Evolutionary conservation across 163 green algal species (phyloP).

Genomic region (Scenedesmus sp.): DNA sequence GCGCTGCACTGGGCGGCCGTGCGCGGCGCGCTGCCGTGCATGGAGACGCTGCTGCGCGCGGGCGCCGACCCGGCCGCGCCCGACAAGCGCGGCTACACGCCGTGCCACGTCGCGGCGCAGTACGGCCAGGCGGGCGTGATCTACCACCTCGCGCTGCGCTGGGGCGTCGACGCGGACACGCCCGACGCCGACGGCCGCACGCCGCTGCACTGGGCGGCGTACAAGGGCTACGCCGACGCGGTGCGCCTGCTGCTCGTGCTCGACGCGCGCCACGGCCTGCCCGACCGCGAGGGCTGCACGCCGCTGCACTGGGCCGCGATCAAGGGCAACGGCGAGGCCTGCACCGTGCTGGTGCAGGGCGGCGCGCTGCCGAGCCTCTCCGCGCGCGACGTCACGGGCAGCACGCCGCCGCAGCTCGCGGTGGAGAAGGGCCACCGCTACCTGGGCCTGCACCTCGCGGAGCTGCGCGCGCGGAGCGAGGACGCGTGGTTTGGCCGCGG

Average conservation of each 20-base stretch:
- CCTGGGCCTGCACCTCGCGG: slow-evolving; percentile 63
- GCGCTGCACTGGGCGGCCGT: slow-evolving; percentile 94
- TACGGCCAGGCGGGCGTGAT: slow-evolving; percentile 95
- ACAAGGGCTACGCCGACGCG: slow-evolving; percentile 94
- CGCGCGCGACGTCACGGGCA: slow-evolving; percentile 80
- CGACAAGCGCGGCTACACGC: slow-evolving; percentile 88
- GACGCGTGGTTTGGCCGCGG: slow-evolving; percentile 60
- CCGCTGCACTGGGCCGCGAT: slow-evolving; percentile 97
- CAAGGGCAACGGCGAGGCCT: slow-evolving; percentile 89
- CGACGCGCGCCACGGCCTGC: slow-evolving; percentile 63
- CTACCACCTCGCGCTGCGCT: slow-evolving; percentile 85
- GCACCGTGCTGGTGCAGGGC: slow-evolving; percentile 90
- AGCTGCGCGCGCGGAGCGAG: slow-evolving; percentile 23
- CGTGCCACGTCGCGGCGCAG: slow-evolving; percentile 52
- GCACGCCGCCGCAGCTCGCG: slow-evolving; percentile 88
- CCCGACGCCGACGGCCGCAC: slow-evolving; percentile 88
- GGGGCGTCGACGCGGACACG: slow-evolving; percentile 80
- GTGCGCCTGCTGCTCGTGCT: slow-evolving; percentile 92
- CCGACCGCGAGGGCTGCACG: slow-evolving; percentile 92
- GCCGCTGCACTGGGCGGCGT: slow-evolving; percentile 95
- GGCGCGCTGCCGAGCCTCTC: slow-evolving; percentile 73
- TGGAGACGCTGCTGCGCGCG: slow-evolving; percentile 83
- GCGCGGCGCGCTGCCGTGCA: slow-evolving; percentile 74
- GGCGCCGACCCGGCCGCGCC: slow-evolving; percentile 63
- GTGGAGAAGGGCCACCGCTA: slow-evolving; percentile 92